These are phyloP conservation scores for Linnemannia exigua DNA, from an alignment of 192 early-diverging fungal genomes.

Conservation along the genomic window DNA sequence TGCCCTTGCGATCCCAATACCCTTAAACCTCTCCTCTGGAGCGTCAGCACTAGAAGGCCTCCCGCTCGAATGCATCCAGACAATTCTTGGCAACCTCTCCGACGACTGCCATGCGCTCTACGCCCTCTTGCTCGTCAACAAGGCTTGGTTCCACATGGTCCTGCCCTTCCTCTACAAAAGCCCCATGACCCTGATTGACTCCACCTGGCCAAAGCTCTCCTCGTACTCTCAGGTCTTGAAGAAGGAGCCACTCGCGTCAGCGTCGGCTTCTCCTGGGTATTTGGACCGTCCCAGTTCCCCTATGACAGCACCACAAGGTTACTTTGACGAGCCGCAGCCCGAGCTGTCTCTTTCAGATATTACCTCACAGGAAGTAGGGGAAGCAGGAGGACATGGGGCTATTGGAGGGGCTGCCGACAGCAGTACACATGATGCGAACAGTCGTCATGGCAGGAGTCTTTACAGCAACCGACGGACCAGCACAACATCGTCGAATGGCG, in stretches of 20 bases:
- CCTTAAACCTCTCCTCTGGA: neutral
- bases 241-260: conserved; percentile 17
- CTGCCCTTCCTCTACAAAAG: conserved; percentile 48
- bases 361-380: neutral
- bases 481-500: conserved; percentile 18
- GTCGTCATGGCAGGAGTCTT: conserved; percentile 11
- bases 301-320: neutral
- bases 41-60: conserved; percentile 30
- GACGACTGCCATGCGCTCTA: conserved; percentile 45
- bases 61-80: conserved; percentile 54
- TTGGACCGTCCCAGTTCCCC: neutral
- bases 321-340: neutral
- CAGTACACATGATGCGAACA: neutral
- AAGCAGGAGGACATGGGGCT: no score
- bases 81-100: conserved; percentile 39
- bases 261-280: neutral
- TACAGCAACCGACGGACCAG: conserved; percentile 31
- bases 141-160: conserved; percentile 54
- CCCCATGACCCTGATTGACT: conserved; percentile 46
- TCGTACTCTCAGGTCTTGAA: conserved; percentile 39
- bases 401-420: neutral
- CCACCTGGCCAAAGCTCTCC: conserved; percentile 52
- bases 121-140: conserved; percentile 38
- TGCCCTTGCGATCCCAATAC: neutral
- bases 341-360: neutral